Percentiles rank a stretch among this genome's conserved stretches.
These are phyloP conservation scores for Saturnispora besseyi DNA, from an alignment of 805 yeast genomes.

Conservation along the genomic window DNA sequence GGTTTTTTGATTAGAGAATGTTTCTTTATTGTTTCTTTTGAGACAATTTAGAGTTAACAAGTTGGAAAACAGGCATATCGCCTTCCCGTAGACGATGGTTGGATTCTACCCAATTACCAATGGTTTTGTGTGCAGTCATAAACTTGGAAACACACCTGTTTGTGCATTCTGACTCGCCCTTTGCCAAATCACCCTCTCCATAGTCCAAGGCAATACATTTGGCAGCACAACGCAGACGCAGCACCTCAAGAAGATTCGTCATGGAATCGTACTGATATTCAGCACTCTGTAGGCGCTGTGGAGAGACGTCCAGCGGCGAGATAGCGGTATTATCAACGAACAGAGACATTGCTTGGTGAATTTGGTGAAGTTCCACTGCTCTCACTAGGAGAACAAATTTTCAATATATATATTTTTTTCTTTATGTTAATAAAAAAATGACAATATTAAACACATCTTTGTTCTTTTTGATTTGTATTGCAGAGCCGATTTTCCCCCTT, in stretches of 20 bases:
- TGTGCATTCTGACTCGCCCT: conserved; percentile 75
- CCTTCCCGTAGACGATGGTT: conserved; percentile 37
- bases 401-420: not conserved
- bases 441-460: not conserved
- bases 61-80: conserved; percentile 26
- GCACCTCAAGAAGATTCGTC: conserved; percentile 36
- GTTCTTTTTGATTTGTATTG: not conserved
- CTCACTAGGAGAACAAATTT: too few relatives aligned
- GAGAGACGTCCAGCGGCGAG: conserved; percentile 42
- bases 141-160: conserved; percentile 94
- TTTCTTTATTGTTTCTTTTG: not conserved
- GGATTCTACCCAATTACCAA: conserved; percentile 44
- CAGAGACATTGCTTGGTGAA: not conserved
- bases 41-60: conserved; percentile 16
- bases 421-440: not conserved
- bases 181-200: conserved; percentile 64
- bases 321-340: conserved; percentile 23
- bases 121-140: conserved; percentile 56
- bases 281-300: conserved; percentile 53
- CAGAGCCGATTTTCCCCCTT: not conserved
- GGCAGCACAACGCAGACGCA: conserved; percentile 51
- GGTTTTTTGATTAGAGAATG: not conserved
- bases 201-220: conserved; percentile 87
- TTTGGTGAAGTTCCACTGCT: not conserved
- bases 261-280: conserved; percentile 61